A percentile compares a stretch with the other conserved stretches of the same genome.
These are phyloP conservation scores for Fusarium torreyae DNA, from an alignment of 2,329 filamentous ascomycete genomes.

Conservation along the genomic window DNA sequence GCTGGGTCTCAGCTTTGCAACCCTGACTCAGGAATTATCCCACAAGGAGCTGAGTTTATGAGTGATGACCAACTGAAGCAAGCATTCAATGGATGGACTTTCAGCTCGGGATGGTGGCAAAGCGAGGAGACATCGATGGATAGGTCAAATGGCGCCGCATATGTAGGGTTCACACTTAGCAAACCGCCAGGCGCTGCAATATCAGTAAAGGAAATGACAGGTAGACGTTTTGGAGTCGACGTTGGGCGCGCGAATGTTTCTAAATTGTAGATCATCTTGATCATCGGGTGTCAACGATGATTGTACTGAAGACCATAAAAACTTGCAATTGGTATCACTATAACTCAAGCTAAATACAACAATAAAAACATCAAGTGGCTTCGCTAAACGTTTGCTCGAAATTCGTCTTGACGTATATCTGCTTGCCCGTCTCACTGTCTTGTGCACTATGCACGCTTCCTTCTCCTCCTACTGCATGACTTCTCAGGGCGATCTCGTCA, in stretches of 20 bases:
- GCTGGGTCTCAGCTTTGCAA: neutral
- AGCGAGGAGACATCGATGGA: neutral
- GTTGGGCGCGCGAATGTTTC: neutral
- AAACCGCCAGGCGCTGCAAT: accelerated
- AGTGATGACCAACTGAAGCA: neutral
- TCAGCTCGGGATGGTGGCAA: conserved; percentile 11
- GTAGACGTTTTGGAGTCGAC: neutral
- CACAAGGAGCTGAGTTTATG: neutral
- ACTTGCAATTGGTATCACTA: neutral
- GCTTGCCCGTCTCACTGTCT: neutral
- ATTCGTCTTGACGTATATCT: conserved; percentile 28
- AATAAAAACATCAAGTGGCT: neutral
- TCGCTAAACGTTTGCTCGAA: conserved; percentile 23
- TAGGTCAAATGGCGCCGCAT: neutral
- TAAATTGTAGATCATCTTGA: neutral
- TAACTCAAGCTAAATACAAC: neutral
- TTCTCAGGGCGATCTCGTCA: conserved; percentile 24
- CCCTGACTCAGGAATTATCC: accelerated
- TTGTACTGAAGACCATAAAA: neutral
- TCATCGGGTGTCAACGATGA: too few species aligned
- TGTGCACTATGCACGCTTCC: conserved; percentile 14
- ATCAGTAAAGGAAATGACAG: accelerated
- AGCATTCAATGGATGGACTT: neutral
- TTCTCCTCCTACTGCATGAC: conserved; percentile 10
- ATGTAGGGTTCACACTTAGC: too few species aligned